These are phyloP conservation scores for Biancaea sappan DNA, from an alignment of 306 rosid species.

Conservation along the genomic window DNA sequence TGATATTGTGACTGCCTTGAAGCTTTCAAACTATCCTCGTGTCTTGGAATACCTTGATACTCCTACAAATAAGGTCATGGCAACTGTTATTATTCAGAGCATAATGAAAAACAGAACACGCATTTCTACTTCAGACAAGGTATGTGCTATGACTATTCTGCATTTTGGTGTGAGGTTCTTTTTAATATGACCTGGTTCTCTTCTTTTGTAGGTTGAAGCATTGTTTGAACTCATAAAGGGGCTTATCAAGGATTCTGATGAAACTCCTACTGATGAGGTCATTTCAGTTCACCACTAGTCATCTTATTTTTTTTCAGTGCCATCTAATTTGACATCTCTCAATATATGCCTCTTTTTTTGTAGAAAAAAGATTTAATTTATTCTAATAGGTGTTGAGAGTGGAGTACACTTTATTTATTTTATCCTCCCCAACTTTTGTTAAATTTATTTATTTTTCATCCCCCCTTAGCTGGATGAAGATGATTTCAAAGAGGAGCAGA, in stretches of 20 bases:
- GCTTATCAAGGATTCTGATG: slow-evolving; percentile 90
- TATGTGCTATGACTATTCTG: slow-evolving; percentile 38
- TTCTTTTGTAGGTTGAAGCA: slow-evolving; percentile 79
- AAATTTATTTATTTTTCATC: not conserved
- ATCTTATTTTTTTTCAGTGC: slow-evolving; percentile 14
- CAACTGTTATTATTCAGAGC: slow-evolving; percentile 95
- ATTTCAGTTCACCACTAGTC: slow-evolving; percentile 29
- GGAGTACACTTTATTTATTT: slow-evolving; percentile 1
- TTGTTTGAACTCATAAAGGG: slow-evolving; percentile 91
- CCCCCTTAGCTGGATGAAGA: slow-evolving; percentile 79
- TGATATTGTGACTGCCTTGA: slow-evolving; percentile 91
- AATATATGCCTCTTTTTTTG: slow-evolving; percentile 15
- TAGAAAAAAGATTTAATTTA: not conserved
- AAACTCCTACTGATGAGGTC: slow-evolving; percentile 70
- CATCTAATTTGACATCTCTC: slow-evolving; percentile 22
- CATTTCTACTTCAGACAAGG: slow-evolving; percentile 86
- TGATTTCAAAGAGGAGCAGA: slow-evolving; percentile 96
- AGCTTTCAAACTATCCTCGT: slow-evolving; percentile 92
- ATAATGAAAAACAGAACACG: slow-evolving; percentile 86
- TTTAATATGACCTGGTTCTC: slow-evolving; percentile 35
- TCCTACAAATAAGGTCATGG: slow-evolving; percentile 94
- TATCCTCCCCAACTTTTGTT: not conserved
- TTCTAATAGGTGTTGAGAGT: not conserved
- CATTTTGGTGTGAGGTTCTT: slow-evolving; percentile 39
- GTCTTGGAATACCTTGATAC: slow-evolving; percentile 89